Percentiles rank a stretch among this genome's conserved stretches.
phyloP scores from a whole-genome alignment of 495 filamentous ascomycete species.

The Hypoxylon intermedium region DNA sequence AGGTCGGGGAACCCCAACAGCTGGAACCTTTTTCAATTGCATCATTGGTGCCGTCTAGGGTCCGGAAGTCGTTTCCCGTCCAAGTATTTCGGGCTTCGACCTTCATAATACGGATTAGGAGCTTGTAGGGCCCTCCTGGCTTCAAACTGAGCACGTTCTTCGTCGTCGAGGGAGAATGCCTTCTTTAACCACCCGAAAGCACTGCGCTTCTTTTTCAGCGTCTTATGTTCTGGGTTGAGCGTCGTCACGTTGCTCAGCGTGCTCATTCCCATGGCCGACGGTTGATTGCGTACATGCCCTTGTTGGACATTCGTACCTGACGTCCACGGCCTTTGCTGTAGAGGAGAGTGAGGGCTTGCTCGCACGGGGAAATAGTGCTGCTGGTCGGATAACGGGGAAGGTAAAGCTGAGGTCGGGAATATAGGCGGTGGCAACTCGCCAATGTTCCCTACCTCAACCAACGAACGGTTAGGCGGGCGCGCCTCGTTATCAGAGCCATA shows the following conservation, averaged over 20 bases:
- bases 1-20: background rate
- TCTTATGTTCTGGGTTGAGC: constrained; percentile 43
- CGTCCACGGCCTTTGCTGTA: constrained; percentile 64
- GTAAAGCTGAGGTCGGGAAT: constrained; percentile 47
- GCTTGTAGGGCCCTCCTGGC: constrained; percentile 49
- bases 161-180: constrained; percentile 63
- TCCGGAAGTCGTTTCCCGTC: constrained; percentile 51
- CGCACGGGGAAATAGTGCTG: constrained; percentile 61
- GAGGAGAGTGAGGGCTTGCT: constrained; percentile 62
- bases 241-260: constrained; percentile 54
- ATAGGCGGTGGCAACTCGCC: constrained; percentile 46
- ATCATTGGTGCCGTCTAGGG: constrained; percentile 11
- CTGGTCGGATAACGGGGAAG: constrained; percentile 59
- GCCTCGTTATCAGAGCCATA: constrained; percentile 61
- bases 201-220: constrained; percentile 64
- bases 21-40: background rate
- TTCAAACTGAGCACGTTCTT: constrained; percentile 61
- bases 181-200: constrained; percentile 67
- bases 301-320: constrained; percentile 47
- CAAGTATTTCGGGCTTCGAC: constrained; percentile 50
- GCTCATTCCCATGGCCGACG: constrained; percentile 61
- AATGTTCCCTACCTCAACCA: constrained; percentile 33
- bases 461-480: constrained; percentile 40
- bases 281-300: constrained; percentile 48
- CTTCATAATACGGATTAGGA: constrained; percentile 52